Evolutionary conservation across 495 filamentous ascomycete genomes (phyloP), one percentile per base, ranked within the genome.

Genomic region (Penicillium argentinense): DNA sequence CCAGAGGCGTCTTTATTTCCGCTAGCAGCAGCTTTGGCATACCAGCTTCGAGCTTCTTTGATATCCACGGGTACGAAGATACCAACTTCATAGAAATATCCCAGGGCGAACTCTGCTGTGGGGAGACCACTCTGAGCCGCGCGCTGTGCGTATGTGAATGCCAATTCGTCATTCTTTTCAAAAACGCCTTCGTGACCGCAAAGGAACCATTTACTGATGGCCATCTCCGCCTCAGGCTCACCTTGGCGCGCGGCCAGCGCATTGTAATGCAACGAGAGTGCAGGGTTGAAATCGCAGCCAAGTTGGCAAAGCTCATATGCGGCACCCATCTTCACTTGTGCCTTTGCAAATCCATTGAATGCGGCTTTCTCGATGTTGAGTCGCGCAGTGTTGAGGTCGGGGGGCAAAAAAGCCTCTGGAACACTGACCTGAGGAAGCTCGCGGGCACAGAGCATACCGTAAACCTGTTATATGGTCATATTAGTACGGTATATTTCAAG

Each of bases 151-250:
- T 96, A 97, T 19, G 78, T 85, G 62, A 88, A 98, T 4, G 93
- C 95, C 8, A 97, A 72, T 52, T 88, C 85, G 66, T 98, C 95
- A 58, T 96, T 97, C 75, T 97, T 97, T 29, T 88, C 80, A 60
- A 98, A 97, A 5, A 91, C 75, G 18, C 82, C 82, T 60, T 97
- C 91, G 52, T 91, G 89, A 6, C 93, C 93, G 59, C 93, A 97
- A 19, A 98, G 75, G 67, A 97, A 97, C 93, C 93, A 98, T 67
- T 97, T 95, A 60, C 91, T 97, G 48, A 98, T 92, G 18, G 91
- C 89, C 79, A 98, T 90, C 41, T 96, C 89, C 1, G 92, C 93
- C 58, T 97, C 93, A 0, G 88, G 70, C 56, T 97, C 90, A 7
- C 83, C 83, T 67, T 97, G 95, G 29, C 87, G 83, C 3, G 93